These are phyloP conservation scores for Immersiporthe knoxdaviesiana DNA, from an alignment of 2,329 filamentous ascomycete species.

Conservation along the genomic window DNA sequence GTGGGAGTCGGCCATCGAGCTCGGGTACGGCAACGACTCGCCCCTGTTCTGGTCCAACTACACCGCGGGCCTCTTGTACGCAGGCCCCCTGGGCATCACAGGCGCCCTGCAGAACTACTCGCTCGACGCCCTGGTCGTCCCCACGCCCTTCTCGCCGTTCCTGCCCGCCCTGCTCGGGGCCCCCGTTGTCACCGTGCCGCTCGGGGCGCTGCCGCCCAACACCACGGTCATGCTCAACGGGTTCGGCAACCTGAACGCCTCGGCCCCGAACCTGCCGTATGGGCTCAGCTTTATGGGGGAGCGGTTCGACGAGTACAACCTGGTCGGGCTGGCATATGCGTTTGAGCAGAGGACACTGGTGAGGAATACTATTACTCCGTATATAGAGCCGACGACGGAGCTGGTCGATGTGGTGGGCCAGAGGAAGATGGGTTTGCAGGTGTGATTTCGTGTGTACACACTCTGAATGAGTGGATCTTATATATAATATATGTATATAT, in stretches of 20 bases:
- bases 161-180: slow-evolving; percentile 25
- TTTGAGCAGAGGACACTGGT: slow-evolving; percentile 62
- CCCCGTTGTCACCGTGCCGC: slow-evolving; percentile 24
- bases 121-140: slow-evolving; percentile 27
- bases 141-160: slow-evolving; percentile 18
- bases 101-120: slow-evolving; percentile 41
- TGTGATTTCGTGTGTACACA: neutral
- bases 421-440: neutral
- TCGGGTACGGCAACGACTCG: slow-evolving; percentile 57
- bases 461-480: too few species aligned
- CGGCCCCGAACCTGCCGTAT: slow-evolving; percentile 42
- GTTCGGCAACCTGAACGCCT: slow-evolving; percentile 21
- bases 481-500: too few species aligned
- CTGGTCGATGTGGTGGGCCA: slow-evolving; percentile 32
- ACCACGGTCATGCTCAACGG: slow-evolving; percentile 11
- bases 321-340: slow-evolving; percentile 69
- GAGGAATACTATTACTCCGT: slow-evolving; percentile 36
- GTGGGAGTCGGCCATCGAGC: slow-evolving; percentile 59
- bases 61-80: slow-evolving; percentile 55
- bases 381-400: slow-evolving; percentile 39
- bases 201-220: slow-evolving; percentile 6
- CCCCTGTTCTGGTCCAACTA: slow-evolving; percentile 63
- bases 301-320: slow-evolving; percentile 60
- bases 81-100: slow-evolving; percentile 61
- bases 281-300: slow-evolving; percentile 65